Conservation (phyloP, 2,329 filamentous ascomycete genomes). For the Cordyceps cateniannulata region DNA sequence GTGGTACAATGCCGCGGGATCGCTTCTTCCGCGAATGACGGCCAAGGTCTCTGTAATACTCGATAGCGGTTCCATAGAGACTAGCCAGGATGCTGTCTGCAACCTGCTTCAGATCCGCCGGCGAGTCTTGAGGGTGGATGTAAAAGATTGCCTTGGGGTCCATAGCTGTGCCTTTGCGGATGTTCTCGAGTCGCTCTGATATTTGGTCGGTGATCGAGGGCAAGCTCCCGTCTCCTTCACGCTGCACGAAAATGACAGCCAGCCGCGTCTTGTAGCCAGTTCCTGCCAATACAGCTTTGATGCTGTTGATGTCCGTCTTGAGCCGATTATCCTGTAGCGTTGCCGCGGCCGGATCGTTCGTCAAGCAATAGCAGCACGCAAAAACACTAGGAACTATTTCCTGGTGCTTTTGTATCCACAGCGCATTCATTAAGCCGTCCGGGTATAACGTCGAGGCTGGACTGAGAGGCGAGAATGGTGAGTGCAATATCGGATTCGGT, state of each 20-base stretch:
- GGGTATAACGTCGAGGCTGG: slow-evolving; percentile 79
- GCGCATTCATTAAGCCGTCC: slow-evolving; percentile 75
- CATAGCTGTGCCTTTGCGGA: slow-evolving; percentile 71
- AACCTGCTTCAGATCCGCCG: slow-evolving; percentile 65
- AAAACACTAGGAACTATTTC: slow-evolving; percentile 73
- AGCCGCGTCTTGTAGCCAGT: slow-evolving; percentile 75
- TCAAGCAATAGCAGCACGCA: slow-evolving; percentile 73
- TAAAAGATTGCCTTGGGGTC: slow-evolving; percentile 85
- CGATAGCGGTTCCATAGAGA: slow-evolving; percentile 67
- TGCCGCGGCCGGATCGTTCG: slow-evolving; percentile 63
- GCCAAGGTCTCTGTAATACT: slow-evolving; percentile 93
- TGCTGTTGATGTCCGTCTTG: slow-evolving; percentile 76
- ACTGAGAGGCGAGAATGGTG: slow-evolving; percentile 83
- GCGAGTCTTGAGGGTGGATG: slow-evolving; percentile 65
- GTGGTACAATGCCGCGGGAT: slow-evolving; percentile 68
- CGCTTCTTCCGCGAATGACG: slow-evolving; percentile 87
- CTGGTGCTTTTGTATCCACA: slow-evolving; percentile 88
- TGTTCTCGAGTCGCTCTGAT: slow-evolving; percentile 66
- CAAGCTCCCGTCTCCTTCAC: slow-evolving; percentile 22
- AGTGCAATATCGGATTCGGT: slow-evolving; percentile 63
- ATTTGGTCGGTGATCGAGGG: slow-evolving; percentile 55
- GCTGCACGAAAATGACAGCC: slow-evolving; percentile 53
- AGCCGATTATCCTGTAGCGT: slow-evolving; percentile 80
- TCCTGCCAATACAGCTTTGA: slow-evolving; percentile 59
- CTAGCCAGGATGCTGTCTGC: slow-evolving; percentile 65